Evolutionary conservation across 768 basidiomycete species (phyloP).

Genomic region (Auricularia cornea): DNA sequence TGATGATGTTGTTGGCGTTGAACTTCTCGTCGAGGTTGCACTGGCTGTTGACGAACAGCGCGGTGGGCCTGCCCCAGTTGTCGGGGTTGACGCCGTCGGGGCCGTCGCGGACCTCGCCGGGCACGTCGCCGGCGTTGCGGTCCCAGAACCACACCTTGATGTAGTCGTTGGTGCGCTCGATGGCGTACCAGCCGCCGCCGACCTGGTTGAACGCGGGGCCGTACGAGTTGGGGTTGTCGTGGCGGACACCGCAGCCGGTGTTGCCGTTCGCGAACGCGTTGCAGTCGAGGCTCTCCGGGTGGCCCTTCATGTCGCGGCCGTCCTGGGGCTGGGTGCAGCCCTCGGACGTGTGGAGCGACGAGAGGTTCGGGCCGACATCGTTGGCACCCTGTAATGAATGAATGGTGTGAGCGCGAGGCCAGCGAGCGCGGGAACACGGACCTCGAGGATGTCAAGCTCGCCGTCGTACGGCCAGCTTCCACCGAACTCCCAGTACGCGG

Average conservation of each 20-base stretch:
- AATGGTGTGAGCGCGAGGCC: slow-evolving; percentile 1
- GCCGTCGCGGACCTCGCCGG: slow-evolving; percentile 23
- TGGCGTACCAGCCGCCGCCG: slow-evolving; percentile 38
- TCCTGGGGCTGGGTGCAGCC: slow-evolving; percentile 1
- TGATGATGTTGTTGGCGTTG: slow-evolving; percentile 25
- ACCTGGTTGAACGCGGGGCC: slow-evolving; percentile 23
- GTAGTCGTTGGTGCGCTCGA: slow-evolving; percentile 25
- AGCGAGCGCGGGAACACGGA: not conserved
- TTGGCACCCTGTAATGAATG: slow-evolving; percentile 4
- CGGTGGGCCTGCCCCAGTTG: slow-evolving; percentile 15
- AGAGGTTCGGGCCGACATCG: slow-evolving; percentile 5
- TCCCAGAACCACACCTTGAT: slow-evolving; percentile 38
- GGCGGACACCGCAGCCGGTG: slow-evolving; percentile 30
- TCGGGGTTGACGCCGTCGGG: slow-evolving; percentile 13
- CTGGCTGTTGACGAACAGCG: slow-evolving; percentile 19
- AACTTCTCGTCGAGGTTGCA: slow-evolving; percentile 33
- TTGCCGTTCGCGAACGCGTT: slow-evolving; percentile 22
- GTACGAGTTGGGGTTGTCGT: slow-evolving; percentile 18
- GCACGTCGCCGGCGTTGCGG: slow-evolving; percentile 22
- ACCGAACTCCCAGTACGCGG: slow-evolving; percentile 5
- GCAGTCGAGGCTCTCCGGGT: slow-evolving; percentile 4
- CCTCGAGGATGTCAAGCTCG: slow-evolving; percentile 15
- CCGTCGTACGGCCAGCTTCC: slow-evolving; percentile 10
- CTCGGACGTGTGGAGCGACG: slow-evolving; percentile 8
- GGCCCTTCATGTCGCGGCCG: slow-evolving; percentile 2